Evolutionary conservation across 495 filamentous ascomycete genomes (phyloP).

Genomic region (Collariella sp.): DNA sequence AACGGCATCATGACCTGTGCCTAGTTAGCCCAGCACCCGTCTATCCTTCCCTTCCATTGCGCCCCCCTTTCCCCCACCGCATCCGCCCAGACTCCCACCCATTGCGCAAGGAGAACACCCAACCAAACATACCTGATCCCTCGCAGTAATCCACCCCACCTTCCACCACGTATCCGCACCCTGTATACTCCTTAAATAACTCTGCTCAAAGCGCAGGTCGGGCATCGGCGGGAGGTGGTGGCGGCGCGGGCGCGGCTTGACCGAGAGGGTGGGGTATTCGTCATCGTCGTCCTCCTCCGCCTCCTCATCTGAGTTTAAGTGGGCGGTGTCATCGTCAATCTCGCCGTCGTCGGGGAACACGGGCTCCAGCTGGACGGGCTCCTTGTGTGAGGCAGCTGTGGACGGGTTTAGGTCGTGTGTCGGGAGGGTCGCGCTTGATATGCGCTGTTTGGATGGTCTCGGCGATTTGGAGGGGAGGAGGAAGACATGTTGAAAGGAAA

Average conservation of each 20-base stretch:
- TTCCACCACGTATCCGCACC: slow-evolving; percentile 66
- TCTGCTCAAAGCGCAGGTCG: slow-evolving; percentile 94
- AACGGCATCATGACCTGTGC: slow-evolving; percentile 70
- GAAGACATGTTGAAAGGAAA: slow-evolving; percentile 22
- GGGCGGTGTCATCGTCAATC: slow-evolving; percentile 15
- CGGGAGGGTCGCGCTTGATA: slow-evolving; percentile 58
- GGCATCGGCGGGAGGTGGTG: slow-evolving; percentile 71
- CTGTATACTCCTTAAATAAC: slow-evolving; percentile 79
- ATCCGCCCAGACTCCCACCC: too few species aligned
- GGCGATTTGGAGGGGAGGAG: slow-evolving; percentile 53
- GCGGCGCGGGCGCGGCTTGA: slow-evolving; percentile 45
- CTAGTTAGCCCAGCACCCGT: background rate
- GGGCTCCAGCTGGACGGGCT: slow-evolving; percentile 32
- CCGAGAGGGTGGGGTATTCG: slow-evolving; percentile 44
- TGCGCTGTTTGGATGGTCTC: slow-evolving; percentile 72
- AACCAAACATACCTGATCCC: slow-evolving; percentile 67
- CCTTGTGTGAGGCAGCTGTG: slow-evolving; percentile 55
- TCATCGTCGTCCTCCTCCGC: slow-evolving; percentile 29
- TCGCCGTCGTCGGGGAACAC: slow-evolving; percentile 17
- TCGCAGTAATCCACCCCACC: slow-evolving; percentile 71
- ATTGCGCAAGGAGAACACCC: background rate
- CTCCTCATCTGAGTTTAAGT: slow-evolving; percentile 27
- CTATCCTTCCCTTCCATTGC: background rate
- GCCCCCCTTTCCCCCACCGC: background rate
- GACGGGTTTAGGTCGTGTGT: slow-evolving; percentile 73